Evolutionary conservation across 1,284 basidiomycete genomes (phyloP), one percentile per base, ranked within the genome.

Genomic region (Cystobasidium sp.): DNA sequence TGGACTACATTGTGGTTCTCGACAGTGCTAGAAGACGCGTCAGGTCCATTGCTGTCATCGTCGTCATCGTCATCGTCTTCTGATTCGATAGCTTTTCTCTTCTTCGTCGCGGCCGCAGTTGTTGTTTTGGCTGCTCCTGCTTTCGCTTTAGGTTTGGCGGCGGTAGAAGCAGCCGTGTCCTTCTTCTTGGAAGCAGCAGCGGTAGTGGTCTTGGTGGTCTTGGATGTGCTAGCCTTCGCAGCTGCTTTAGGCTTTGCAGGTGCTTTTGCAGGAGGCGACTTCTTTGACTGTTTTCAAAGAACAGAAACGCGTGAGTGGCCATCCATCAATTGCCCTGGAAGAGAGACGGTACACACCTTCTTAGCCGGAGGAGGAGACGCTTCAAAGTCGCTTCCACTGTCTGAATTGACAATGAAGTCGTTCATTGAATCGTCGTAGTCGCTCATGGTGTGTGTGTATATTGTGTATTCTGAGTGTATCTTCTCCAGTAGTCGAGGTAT

Each of bases 31-130:
- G 64, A 66, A 10, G 64, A 66, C 6, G 37, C 51, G 37, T 66
- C 22, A 16, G 39, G n/a, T 58, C 43, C 64, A 20, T 44, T 75
- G 58, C 76, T 22, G 81, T 77, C 37, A 78, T 82, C 59, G 75
- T 79, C 31, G 83, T 81, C 20, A 80, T 81, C 22, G 84, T 82
- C 16, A 84, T 49, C 52, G 37, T 39, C 7, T 8, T 3, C 62
- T 68, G 76, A 12, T 58, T 79, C 47, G n/a, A 75, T 24, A 74
- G 16, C 56, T 75, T 53, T 74, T 37, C 39, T 59, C 47, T 49
- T 68, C 64, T 68, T 68, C 3, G 39, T 18, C 24, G 65, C 56
- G 22, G 53, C 47, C 18, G 71, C 53, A 14, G 37, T 67, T 14
- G 61, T 12, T 20, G 43, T 51, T 10, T 10, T 20, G 47, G 61